These are phyloP conservation scores for Puccinia hordei DNA, from an alignment of 1,284 basidiomycete species.

Conservation along the genomic window DNA sequence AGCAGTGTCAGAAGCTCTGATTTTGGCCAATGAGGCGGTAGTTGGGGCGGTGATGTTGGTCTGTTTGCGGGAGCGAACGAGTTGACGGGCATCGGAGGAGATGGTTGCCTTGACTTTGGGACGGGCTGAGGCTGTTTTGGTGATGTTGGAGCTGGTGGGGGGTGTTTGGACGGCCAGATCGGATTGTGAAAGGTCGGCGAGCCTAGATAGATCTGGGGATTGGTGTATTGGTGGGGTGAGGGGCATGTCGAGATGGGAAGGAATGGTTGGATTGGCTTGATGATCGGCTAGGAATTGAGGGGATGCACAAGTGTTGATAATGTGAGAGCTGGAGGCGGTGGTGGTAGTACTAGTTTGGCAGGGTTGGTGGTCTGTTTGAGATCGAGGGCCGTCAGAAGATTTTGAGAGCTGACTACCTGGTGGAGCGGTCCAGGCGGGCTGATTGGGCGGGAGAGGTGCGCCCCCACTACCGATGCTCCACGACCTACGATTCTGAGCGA, in stretches of 20 bases:
- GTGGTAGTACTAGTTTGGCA: background rate
- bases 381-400: background rate
- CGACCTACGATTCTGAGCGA: conserved; percentile 20
- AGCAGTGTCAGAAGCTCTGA: conserved; percentile 10
- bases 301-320: background rate
- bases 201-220: conserved; percentile 4
- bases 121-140: background rate
- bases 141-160: background rate
- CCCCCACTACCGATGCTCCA: conserved; percentile 46
- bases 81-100: background rate
- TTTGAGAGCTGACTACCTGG: background rate
- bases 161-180: conserved; percentile 26
- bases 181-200: conserved; percentile 2
- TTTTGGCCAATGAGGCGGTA: conserved; percentile 42
- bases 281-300: background rate
- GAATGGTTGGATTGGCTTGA: background rate
- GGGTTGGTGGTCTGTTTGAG: background rate
- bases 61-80: conserved; percentile 18
- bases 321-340: background rate
- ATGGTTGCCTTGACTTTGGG: conserved; percentile 22
- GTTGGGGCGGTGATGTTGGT: conserved; percentile 44
- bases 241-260: background rate
- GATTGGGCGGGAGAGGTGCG: conserved; percentile 15
- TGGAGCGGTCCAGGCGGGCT: background rate
- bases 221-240: background rate